Conservation (phyloP, 257 asterid species). For the Solanum acaule region DNA sequence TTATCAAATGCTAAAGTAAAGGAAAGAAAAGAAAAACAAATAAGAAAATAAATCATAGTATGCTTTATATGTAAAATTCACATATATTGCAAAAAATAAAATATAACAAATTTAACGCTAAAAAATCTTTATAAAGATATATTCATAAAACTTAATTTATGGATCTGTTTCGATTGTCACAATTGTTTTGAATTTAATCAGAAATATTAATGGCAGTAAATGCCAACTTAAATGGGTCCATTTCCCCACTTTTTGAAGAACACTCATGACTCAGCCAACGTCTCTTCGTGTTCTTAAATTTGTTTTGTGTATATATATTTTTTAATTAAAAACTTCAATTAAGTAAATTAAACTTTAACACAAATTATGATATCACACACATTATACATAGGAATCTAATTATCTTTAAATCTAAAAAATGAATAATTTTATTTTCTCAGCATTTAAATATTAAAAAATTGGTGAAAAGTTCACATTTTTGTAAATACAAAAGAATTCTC, state of each 20-base stretch:
- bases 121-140: not conserved
- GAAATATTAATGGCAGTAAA: not conserved
- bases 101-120: too few relatives aligned
- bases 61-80: not conserved
- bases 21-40: not conserved
- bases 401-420: too few relatives aligned
- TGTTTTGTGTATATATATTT: not conserved
- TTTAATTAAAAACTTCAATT: not conserved
- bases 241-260: not conserved
- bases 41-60: not conserved
- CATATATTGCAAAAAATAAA: not conserved
- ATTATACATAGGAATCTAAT: not conserved
- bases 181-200: not conserved
- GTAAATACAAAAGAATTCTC: not conserved
- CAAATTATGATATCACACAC: not conserved
- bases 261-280: not conserved
- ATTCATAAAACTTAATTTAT: too few relatives aligned
- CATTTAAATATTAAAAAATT: too few relatives aligned
- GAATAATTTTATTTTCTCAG: not conserved
- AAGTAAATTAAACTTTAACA: not conserved
- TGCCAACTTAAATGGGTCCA: not conserved
- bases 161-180: not conserved
- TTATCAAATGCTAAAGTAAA: not conserved
- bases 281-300: not conserved
- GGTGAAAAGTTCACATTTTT: not conserved